Percentiles rank a stretch among this genome's conserved stretches.
Conservation (phyloP, 257 asterid species). For the Prunella vulgaris region DNA sequence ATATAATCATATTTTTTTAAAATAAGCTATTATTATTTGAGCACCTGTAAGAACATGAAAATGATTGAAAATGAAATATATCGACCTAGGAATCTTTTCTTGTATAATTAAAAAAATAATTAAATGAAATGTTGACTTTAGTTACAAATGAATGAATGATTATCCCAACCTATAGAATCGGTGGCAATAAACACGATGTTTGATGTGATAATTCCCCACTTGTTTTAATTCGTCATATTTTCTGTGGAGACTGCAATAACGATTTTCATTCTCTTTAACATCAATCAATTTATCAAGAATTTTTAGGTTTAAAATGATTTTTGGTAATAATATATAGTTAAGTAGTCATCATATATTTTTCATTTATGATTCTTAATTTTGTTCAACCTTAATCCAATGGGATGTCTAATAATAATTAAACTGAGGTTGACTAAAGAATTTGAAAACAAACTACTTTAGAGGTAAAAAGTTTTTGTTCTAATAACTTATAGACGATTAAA, state of each 20-base stretch:
- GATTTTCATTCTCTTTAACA: neutral
- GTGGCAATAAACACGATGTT: conserved; percentile 11
- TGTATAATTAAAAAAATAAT: neutral
- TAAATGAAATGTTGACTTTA: neutral
- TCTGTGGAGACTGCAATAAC: neutral
- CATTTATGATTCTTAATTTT: neutral
- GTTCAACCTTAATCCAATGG: neutral
- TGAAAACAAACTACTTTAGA: neutral
- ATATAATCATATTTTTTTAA: too few relatives aligned
- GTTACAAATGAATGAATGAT: neutral
- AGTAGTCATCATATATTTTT: neutral
- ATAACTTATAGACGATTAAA: too few relatives aligned
- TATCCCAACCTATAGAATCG: conserved; percentile 18
- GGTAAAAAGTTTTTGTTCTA: too few relatives aligned
- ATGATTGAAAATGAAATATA: neutral
- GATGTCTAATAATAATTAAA: neutral
- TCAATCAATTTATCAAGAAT: conserved; percentile 1
- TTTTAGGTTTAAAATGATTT: neutral
- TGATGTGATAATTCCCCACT: conserved; percentile 23
- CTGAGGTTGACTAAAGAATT: neutral
- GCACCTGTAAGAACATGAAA: neutral
- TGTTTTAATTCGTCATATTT: neutral
- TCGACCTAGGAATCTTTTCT: neutral
- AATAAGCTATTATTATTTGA: too few relatives aligned
- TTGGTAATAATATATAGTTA: neutral